Percentiles rank a stretch among this genome's conserved stretches.
phyloP scores from a whole-genome alignment of 345 rosid species.

The Theobroma cacao region DNA sequence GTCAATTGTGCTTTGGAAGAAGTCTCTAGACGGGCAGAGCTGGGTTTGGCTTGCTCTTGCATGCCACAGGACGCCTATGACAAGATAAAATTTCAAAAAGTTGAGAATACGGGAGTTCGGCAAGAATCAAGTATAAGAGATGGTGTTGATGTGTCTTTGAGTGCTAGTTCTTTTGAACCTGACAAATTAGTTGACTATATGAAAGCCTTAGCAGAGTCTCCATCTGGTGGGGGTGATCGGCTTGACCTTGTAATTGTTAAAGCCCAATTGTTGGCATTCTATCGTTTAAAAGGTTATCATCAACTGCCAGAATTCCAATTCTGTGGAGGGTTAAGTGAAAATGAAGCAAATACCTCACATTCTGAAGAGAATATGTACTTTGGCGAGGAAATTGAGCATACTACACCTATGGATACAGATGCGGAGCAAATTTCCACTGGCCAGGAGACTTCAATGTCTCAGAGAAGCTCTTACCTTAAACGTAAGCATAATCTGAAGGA shows the following conservation, averaged over 20 bases:
- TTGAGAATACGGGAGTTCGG: conserved; percentile 59
- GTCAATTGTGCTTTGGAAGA: conserved; percentile 65
- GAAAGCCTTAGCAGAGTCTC: conserved; percentile 52
- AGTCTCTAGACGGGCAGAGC: conserved; percentile 51
- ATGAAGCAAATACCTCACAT: conserved; percentile 20
- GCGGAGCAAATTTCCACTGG: conserved; percentile 22
- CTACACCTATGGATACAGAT: conserved; percentile 17
- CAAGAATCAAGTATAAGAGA: conserved; percentile 37
- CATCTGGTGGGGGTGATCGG: conserved; percentile 45
- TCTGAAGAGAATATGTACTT: conserved; percentile 23
- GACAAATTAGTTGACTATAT: conserved; percentile 42
- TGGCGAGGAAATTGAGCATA: conserved; percentile 11
- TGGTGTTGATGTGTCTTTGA: conserved; percentile 24
- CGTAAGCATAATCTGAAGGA: conserved; percentile 76
- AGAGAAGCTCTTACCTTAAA: conserved; percentile 38
- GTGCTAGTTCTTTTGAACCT: conserved; percentile 42
- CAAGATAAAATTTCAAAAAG: conserved; percentile 39
- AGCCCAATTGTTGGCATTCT: conserved; percentile 55
- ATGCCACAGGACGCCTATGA: conserved; percentile 36
- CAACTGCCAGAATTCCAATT: conserved; percentile 47
- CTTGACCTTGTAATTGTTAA: conserved; percentile 53
- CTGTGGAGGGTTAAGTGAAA: conserved; percentile 36
- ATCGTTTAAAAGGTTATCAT: conserved; percentile 46
- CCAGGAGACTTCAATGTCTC: conserved; percentile 22
- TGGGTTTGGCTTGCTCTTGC: conserved; percentile 61